A percentile compares a stretch with the other conserved stretches of the same genome.
These are phyloP conservation scores for Exophiala sideris DNA, from an alignment of 2,329 filamentous ascomycete species.

Conservation along the genomic window DNA sequence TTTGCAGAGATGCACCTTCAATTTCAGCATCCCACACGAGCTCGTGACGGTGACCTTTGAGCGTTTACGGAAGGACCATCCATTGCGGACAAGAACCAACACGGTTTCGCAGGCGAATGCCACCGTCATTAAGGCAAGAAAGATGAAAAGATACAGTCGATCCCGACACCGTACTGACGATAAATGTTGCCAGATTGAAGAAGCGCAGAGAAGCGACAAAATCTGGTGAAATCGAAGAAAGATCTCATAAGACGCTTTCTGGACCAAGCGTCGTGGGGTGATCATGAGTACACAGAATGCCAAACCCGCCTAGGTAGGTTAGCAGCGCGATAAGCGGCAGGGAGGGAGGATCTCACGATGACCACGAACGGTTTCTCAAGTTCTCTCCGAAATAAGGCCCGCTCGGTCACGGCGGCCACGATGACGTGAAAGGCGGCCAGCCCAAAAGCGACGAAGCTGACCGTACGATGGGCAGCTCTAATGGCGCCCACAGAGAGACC, in stretches of 20 bases:
- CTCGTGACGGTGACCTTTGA: neutral
- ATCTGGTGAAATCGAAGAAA: neutral
- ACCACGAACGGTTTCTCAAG: neutral
- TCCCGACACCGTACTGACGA: neutral
- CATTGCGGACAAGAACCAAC: neutral
- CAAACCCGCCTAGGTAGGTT: neutral
- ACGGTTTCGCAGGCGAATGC: neutral
- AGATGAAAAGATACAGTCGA: neutral
- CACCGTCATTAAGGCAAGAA: neutral
- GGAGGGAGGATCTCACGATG: neutral
- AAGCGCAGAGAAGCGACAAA: neutral
- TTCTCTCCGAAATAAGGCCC: neutral
- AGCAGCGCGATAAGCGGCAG: neutral
- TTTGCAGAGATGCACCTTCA: neutral
- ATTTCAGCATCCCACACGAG: neutral
- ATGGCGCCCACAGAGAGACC: neutral
- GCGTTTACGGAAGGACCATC: neutral
- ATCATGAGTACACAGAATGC: neutral
- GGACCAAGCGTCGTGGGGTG: neutral
- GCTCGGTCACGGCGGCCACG: neutral
- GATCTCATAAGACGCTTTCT: constrained; percentile 1
- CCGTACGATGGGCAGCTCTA: neutral
- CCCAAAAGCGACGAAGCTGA: neutral
- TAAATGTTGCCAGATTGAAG: neutral
- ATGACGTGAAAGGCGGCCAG: neutral